A percentile compares a stretch with the other conserved stretches of the same genome.
Conservation (phyloP, 228 moss, liverwort and hornwort genomes). For the Sphagnum magellanicum region DNA sequence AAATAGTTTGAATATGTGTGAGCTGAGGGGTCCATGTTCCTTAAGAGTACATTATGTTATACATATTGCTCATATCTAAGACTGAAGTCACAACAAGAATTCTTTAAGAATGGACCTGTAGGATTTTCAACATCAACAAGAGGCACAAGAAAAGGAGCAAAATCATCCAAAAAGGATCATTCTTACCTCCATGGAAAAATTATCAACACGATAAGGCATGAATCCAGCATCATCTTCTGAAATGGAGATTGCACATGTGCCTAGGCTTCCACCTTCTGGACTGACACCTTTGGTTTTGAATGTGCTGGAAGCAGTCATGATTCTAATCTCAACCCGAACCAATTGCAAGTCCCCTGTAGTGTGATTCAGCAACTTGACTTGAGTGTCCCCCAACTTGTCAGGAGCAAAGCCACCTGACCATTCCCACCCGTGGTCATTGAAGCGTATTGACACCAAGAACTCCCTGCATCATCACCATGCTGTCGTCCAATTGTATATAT, state of each 20-base stretch:
- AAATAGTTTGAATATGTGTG: no score
- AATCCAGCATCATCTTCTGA: constrained; percentile 94
- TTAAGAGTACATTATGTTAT: no score
- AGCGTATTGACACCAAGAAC: constrained; percentile 78
- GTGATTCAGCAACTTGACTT: constrained; percentile 93
- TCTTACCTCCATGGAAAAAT: constrained; percentile 87
- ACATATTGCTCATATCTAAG: not conserved
- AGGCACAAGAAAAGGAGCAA: not conserved
- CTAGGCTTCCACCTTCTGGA: constrained; percentile 70
- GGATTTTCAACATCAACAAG: no score
- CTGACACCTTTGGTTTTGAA: constrained; percentile 54
- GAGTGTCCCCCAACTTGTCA: constrained; percentile 87
- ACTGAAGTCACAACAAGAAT: constrained; percentile 1
- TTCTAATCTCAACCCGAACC: constrained; percentile 94
- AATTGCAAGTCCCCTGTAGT: constrained; percentile 78
- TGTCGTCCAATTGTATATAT: no score
- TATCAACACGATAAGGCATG: constrained; percentile 94
- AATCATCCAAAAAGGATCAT: not conserved
- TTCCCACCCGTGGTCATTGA: constrained; percentile 93
- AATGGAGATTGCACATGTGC: constrained; percentile 71
- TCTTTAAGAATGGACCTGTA: not conserved
- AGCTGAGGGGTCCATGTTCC: no score
- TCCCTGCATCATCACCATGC: constrained; percentile 25
- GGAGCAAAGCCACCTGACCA: constrained; percentile 97
- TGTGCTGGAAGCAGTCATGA: constrained; percentile 45